Base-by-base conservation (phyloP, 192 early-diverging fungal genomes). In the Mortierella alpina region DNA sequence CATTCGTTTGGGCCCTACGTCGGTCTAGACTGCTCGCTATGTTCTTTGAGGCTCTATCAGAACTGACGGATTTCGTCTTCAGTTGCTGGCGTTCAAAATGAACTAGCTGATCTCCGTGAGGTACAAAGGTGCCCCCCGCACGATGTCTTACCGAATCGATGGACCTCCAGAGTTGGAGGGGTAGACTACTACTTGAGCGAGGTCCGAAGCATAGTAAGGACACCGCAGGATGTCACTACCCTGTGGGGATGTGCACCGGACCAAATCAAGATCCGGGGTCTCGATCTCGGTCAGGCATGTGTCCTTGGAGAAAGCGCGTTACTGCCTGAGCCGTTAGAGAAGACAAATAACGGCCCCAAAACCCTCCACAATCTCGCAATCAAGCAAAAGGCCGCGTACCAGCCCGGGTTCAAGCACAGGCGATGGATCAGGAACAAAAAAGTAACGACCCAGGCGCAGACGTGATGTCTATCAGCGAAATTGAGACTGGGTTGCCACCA, bases 71-170 rank as follows among this genome's bases (percentile, higher is more conserved):
- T 51, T 68, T 40, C 73, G 66, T 2, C 57, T 68, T 47, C 59
- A 75, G 13, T 13, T 75, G 7, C 54, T 63, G 8, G 64, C 64
- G 2, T 75, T 68, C 59, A 68, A 75, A 52, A n/a, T 68, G 8
- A 63, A 67, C 12, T 52, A 68, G 42, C 48, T 71, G 17, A 49
- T 63, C 14, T 62, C 59, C 39, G 52, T 56, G n/a, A n/a, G 42
- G 41, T 63, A 55, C 69, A 71, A 13, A 17, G 50, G 13, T n/a
- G n/a, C n/a, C 20, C 47, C 1, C 60, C 69, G 14, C 31, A 44
- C 5, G 60, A 71, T 45, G 31, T 41, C 1, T 55, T 56, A n/a
- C 69, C 69, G 7, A 31, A 8, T 55, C 50, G 60, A 18, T 8
- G 45, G 12, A 54, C 42, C 3, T 46, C 69, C 17, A 71, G 52